phyloP scores from a whole-genome alignment of 176 grass and related monocot genomes.

The Carex littledalei region DNA sequence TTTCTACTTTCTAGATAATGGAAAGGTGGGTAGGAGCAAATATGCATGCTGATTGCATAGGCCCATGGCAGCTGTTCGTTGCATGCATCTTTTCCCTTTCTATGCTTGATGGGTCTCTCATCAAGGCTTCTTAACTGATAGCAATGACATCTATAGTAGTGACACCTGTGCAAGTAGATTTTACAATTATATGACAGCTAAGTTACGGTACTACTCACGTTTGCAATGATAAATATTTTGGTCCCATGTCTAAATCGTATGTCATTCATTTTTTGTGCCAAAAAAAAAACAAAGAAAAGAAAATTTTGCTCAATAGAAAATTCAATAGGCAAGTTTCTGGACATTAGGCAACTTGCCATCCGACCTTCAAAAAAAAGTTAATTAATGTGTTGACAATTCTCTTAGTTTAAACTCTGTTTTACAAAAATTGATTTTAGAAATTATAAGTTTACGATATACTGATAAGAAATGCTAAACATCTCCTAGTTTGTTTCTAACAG shows the following conservation, averaged over 20 bases:
- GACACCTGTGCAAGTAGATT: conserved; percentile 17
- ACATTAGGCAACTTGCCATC: no score
- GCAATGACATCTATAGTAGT: conserved; percentile 14
- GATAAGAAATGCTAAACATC: no score
- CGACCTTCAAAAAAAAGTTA: not conserved
- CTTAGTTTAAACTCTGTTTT: not conserved
- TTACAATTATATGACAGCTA: conserved; percentile 8
- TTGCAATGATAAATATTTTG: not conserved
- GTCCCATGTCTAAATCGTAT: not conserved
- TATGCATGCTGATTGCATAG: conserved; percentile 22
- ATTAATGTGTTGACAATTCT: not conserved
- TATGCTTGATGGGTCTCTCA: conserved; percentile 8
- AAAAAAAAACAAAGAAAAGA: not conserved
- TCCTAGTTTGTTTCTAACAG: no score
- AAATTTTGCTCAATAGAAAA: not conserved
- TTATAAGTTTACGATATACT: not conserved
- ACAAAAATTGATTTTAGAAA: not conserved
- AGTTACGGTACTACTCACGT: conserved; percentile 6
- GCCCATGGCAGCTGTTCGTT: conserved; percentile 26
- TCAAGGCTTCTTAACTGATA: conserved; percentile 5
- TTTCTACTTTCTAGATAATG: not conserved
- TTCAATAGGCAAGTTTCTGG: not conserved
- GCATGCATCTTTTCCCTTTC: conserved; percentile 18
- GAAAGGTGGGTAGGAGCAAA: not conserved
- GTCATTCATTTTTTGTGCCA: not conserved